phyloP scores from a whole-genome alignment of 2,329 filamentous ascomycete genomes.

The Colletotrichum zoysiae region DNA sequence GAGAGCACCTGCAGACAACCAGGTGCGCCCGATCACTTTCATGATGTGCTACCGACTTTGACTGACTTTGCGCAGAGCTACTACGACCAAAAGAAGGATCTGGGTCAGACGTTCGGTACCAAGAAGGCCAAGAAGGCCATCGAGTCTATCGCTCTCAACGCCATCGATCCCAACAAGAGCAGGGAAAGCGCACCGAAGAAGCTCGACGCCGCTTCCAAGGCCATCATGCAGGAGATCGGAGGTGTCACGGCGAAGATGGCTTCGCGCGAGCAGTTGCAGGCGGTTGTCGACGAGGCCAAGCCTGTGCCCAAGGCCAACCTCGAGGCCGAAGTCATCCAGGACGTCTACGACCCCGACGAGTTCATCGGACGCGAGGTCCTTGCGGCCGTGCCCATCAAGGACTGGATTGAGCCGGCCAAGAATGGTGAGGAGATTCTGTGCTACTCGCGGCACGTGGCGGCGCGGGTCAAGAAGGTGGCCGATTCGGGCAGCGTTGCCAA shows the following conservation, averaged over 20 bases:
- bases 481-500: constrained; percentile 61
- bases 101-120: constrained; percentile 85
- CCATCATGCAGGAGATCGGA: constrained; percentile 74
- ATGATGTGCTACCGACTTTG: no score
- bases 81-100: constrained; percentile 73
- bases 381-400: constrained; percentile 75
- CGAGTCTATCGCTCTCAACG: constrained; percentile 76
- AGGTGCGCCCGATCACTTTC: constrained; percentile 28
- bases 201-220: constrained; percentile 67
- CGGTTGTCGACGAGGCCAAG: constrained; percentile 74
- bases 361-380: constrained; percentile 78
- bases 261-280: constrained; percentile 74
- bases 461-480: constrained; percentile 65
- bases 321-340: constrained; percentile 73
- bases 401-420: constrained; percentile 79
- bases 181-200: constrained; percentile 56
- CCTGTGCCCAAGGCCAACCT: constrained; percentile 80
- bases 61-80: constrained; percentile 59
- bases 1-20: constrained; percentile 46
- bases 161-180: constrained; percentile 65
- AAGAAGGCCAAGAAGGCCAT: constrained; percentile 88
- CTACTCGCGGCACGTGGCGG: constrained; percentile 74
- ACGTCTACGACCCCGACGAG: constrained; percentile 77
- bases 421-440: constrained; percentile 68
- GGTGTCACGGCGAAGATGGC: constrained; percentile 74